phyloP scores from a whole-genome alignment of 176 grass and related monocot genomes.

The Juncus effusus region DNA sequence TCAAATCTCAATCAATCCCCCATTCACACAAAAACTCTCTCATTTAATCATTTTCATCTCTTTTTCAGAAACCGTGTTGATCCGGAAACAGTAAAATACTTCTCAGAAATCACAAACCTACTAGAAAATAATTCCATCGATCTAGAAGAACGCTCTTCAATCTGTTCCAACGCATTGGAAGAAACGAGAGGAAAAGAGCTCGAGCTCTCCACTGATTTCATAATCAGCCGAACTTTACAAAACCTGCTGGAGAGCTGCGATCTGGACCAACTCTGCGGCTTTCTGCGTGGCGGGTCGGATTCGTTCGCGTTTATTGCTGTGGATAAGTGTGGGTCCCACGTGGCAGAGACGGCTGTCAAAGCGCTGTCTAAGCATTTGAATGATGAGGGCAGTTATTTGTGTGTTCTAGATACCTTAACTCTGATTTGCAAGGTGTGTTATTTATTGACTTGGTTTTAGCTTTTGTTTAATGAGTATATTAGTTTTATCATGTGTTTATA shows the following conservation, averaged over 20 bases:
- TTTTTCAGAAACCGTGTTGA: conserved; percentile 65
- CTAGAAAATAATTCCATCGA: conserved; percentile 71
- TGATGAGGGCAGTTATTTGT: conserved; percentile 59
- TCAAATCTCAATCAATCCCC: too few species aligned
- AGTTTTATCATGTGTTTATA: too few species aligned
- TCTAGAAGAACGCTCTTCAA: conserved; percentile 60
- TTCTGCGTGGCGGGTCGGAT: conserved; percentile 50
- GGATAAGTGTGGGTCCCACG: conserved; percentile 80
- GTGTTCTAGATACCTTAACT: conserved; percentile 53
- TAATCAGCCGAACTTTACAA: conserved; percentile 78
- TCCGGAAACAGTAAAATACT: conserved; percentile 86
- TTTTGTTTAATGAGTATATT: too few species aligned
- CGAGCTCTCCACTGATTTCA: conserved; percentile 64
- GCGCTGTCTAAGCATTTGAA: conserved; percentile 64
- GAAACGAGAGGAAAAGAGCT: conserved; percentile 89
- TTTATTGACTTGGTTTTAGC: background rate
- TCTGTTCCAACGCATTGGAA: conserved; percentile 84
- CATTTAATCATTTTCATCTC: conserved; percentile 8
- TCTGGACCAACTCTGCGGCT: conserved; percentile 64
- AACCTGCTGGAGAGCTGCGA: conserved; percentile 71
- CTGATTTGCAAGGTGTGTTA: conserved; percentile 72
- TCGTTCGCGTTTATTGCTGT: conserved; percentile 51
- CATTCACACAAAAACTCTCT: background rate
- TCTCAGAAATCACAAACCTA: conserved; percentile 70
- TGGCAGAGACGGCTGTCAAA: conserved; percentile 70